Conservation (phyloP, 1,139 yeast genomes). For the Zhuliangozyma parablackwelliae region DNA sequence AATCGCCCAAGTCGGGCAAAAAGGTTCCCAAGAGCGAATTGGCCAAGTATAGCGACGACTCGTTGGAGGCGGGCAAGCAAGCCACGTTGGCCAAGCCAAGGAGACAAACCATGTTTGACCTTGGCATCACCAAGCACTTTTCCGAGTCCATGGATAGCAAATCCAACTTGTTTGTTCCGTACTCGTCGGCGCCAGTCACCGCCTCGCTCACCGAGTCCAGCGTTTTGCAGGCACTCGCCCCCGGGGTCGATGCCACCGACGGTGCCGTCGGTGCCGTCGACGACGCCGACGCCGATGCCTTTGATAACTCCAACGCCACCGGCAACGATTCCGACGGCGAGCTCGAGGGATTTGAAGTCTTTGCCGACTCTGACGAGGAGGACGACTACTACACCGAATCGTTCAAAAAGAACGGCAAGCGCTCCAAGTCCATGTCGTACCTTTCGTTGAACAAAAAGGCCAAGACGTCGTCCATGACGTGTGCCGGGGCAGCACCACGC, state of each 20-base stretch:
- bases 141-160: conserved; percentile 45
- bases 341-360: conserved; percentile 44
- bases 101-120: conserved; percentile 47
- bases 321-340: conserved; percentile 28
- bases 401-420: conserved; percentile 43
- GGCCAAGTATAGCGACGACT: conserved; percentile 8
- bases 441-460: conserved; percentile 46
- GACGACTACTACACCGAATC: conserved; percentile 21
- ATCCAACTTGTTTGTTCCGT: conserved; percentile 61
- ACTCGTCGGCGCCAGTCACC: conserved; percentile 72
- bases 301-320: conserved; percentile 20
- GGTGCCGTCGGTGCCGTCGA: conserved; percentile 6
- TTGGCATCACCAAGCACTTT: conserved; percentile 43
- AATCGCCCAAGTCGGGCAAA: conserved; percentile 7
- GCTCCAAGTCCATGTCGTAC: conserved; percentile 63
- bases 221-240: background rate
- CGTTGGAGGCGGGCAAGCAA: conserved; percentile 24
- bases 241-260: conserved; percentile 8
- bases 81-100: conserved; percentile 32
- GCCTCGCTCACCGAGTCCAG: conserved; percentile 46
- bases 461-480: conserved; percentile 47
- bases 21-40: conserved; percentile 1
- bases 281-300: conserved; percentile 43
- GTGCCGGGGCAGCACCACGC: conserved; percentile 80
- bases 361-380: conserved; percentile 36